A percentile compares a stretch with the other conserved stretches of the same genome.
phyloP scores from a whole-genome alignment of 805 yeast species.

The Komagataella pseudopastoris region DNA sequence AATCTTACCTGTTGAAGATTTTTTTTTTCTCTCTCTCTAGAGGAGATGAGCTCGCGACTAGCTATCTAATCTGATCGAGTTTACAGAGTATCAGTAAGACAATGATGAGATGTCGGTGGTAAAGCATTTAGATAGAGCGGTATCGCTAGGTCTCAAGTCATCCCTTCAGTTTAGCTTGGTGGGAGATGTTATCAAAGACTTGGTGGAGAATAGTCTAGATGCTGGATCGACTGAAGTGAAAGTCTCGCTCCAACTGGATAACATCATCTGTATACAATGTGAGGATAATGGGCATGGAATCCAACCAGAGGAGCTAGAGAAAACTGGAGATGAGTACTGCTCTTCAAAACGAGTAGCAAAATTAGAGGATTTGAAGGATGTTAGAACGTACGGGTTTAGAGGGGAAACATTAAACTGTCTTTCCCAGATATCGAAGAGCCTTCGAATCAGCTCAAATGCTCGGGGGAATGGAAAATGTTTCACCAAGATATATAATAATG shows the following conservation, averaged over 20 bases:
- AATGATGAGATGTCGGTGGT: background rate
- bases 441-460: slow-evolving; percentile 34
- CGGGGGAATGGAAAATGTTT: slow-evolving; percentile 16
- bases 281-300: slow-evolving; percentile 70
- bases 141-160: background rate
- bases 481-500: slow-evolving; percentile 6
- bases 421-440: slow-evolving; percentile 25
- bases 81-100: background rate
- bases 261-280: slow-evolving; percentile 24
- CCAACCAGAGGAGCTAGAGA: slow-evolving; percentile 25
- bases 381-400: slow-evolving; percentile 48
- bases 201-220: slow-evolving; percentile 43
- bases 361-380: slow-evolving; percentile 21
- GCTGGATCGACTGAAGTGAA: slow-evolving; percentile 28
- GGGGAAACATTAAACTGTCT: slow-evolving; percentile 60
- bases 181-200: slow-evolving; percentile 30
- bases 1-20: background rate
- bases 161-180: slow-evolving; percentile 5
- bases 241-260: slow-evolving; percentile 11
- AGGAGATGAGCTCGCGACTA: background rate
- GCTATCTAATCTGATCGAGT: background rate
- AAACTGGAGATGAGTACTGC: slow-evolving; percentile 21
- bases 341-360: background rate
- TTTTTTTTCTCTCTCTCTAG: background rate
- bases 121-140: background rate